Evolutionary conservation across 192 early-diverging fungal genomes (phyloP).

Genomic region (Piromyces sp.): DNA sequence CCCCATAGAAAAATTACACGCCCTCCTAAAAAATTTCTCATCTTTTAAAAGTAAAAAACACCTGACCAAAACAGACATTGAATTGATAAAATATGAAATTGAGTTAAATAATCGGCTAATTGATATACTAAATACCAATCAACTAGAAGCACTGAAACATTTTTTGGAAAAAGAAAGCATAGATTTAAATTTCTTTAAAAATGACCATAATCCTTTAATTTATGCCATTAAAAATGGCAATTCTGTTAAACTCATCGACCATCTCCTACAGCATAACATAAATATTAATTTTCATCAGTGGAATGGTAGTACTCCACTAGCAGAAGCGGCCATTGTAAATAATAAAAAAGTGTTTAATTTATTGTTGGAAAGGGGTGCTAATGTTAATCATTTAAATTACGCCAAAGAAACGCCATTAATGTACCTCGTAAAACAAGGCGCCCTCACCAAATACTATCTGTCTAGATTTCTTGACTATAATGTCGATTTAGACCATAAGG

Average conservation of each 20-base stretch:
- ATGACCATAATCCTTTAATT: neutral
- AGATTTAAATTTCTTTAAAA: neutral
- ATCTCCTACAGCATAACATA: neutral
- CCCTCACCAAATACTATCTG: neutral
- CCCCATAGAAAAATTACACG: neutral
- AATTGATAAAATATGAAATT: neutral
- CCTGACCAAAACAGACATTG: neutral
- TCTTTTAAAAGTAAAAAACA: neutral
- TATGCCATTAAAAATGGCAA: neutral
- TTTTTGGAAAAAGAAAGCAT: neutral
- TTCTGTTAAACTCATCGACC: neutral
- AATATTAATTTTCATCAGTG: neutral
- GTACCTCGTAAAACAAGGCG: neutral
- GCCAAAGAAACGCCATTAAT: neutral
- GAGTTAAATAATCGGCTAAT: neutral
- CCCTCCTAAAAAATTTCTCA: neutral
- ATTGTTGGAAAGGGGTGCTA: neutral
- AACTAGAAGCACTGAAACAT: neutral
- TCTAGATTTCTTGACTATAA: neutral
- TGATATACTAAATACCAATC: neutral
- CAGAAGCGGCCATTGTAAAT: neutral
- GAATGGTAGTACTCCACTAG: neutral
- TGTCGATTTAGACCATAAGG: neutral
- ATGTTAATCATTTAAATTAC: neutral
- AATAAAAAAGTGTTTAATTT: neutral